Evolutionary conservation across 306 rosid genomes (phyloP), one percentile per base, ranked within the genome.

Genomic region (Gastrolobium villosum): DNA sequence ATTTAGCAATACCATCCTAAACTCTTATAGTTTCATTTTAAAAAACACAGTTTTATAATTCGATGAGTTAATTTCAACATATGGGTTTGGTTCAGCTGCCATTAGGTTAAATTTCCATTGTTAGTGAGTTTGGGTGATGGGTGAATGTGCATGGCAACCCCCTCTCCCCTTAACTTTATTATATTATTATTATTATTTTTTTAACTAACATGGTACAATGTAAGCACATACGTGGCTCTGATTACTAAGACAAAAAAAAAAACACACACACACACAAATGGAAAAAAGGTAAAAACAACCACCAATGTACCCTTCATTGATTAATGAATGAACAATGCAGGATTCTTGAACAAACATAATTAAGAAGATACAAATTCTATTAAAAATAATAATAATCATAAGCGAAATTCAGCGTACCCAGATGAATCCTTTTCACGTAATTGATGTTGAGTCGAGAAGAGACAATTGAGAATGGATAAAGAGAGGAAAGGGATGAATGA

Each of bases 351-450:
- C 1, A 46, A 10, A 26, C 72, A 45, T 2, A 9, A 2, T 15
- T 13, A n/a, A 63, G 31, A 54, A 5, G 37, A 40, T 10, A 6
- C 20, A 3, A 7, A 60, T 30, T 80, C 37, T 8, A 49, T 15
- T 4, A 36, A 14, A 32, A 44, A 68, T 0, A 30, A 8, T 2
- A n/a, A 34, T 15, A 4, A 75, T 10, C 6, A 50, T 26, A 34
- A 74, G 75, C 3, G 35, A 54, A 71, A 49, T 30, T 43, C 14
- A 34, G 45, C 49, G 40, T 26, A 35, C 67, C 61, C 3, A 7
- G 59, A 41, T 41, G 81, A 55, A 68, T 76, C 61, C 0, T 48
- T 65, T 64, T 73, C 53, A 76, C 54, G 72, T 64, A 63, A 63
- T 5, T 37, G 54, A 15, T 50, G 48, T 41, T 15, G 69, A 5